Percentiles rank a stretch among this genome's conserved stretches.
phyloP scores from a whole-genome alignment of 257 asterid species.

The Paulownia fortunei region DNA sequence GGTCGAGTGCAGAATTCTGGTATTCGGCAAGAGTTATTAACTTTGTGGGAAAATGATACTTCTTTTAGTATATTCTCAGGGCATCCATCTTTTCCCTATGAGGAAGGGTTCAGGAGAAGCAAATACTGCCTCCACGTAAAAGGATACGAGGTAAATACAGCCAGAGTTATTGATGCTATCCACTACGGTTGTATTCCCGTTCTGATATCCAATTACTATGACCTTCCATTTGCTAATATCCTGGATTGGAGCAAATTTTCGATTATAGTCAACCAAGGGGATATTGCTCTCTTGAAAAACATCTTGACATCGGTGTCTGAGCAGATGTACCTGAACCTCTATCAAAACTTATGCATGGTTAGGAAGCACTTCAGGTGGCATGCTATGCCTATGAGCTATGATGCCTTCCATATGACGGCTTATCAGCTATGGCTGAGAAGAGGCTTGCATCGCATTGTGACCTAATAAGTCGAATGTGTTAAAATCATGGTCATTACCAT shows the following conservation, averaged over 20 bases:
- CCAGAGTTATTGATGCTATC: conserved; percentile 78
- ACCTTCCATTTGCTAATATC: conserved; percentile 75
- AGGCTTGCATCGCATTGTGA: conserved; percentile 50
- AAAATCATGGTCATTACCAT: not conserved
- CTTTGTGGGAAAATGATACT: conserved; percentile 62
- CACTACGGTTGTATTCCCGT: conserved; percentile 83
- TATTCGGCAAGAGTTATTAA: conserved; percentile 51
- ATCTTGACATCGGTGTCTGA: conserved; percentile 55
- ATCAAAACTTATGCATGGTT: conserved; percentile 52
- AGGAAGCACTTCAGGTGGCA: conserved; percentile 81
- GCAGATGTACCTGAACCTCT: conserved; percentile 52
- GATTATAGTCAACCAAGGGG: conserved; percentile 52
- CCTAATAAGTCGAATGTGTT: conserved; percentile 3
- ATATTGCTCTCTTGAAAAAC: conserved; percentile 50
- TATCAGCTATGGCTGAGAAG: conserved; percentile 80
- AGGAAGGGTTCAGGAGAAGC: conserved; percentile 74
- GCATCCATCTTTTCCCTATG: conserved; percentile 56
- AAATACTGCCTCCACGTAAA: conserved; percentile 77
- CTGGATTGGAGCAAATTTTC: conserved; percentile 82
- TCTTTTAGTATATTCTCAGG: conserved; percentile 60
- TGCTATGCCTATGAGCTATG: conserved; percentile 49
- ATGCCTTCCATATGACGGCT: conserved; percentile 78
- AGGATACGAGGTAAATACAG: conserved; percentile 91
- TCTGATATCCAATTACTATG: conserved; percentile 72
- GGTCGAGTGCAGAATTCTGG: conserved; percentile 77